phyloP scores from a whole-genome alignment of 495 filamentous ascomycete species.

The Bathelium albidoporum region DNA sequence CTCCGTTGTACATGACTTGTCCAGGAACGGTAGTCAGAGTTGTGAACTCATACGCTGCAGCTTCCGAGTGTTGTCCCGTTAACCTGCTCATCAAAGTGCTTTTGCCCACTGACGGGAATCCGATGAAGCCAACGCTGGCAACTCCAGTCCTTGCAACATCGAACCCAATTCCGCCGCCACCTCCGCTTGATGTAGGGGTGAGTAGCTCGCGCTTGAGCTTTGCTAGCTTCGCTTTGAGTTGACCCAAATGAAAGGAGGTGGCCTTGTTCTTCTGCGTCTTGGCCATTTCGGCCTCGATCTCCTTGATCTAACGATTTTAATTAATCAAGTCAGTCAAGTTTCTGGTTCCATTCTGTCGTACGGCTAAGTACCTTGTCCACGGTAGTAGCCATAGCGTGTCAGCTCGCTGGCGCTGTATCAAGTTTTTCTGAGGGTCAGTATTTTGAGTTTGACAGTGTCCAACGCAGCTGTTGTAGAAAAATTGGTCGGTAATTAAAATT shows the following conservation, averaged over 20 bases:
- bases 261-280: conserved; percentile 97
- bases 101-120: conserved; percentile 96
- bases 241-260: conserved; percentile 77
- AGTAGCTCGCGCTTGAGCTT: conserved; percentile 94
- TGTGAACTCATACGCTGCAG: conserved; percentile 95
- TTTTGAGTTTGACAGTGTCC: background rate
- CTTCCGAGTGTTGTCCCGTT: conserved; percentile 95
- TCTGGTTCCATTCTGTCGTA: conserved; percentile 14
- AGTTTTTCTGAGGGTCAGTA: background rate
- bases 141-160: conserved; percentile 98
- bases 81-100: conserved; percentile 91
- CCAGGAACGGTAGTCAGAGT: conserved; percentile 95
- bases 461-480: background rate
- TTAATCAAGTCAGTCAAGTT: background rate
- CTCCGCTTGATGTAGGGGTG: conserved; percentile 70
- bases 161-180: conserved; percentile 80
- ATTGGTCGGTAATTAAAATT: background rate
- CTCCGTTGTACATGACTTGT: conserved; percentile 93
- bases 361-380: conserved; percentile 70
- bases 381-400: conserved; percentile 77
- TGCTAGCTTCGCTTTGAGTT: conserved; percentile 96
- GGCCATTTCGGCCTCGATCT: conserved; percentile 96
- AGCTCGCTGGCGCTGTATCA: background rate
- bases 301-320: conserved; percentile 75
- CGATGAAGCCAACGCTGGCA: conserved; percentile 65